Percentiles rank a stretch among this genome's conserved stretches.
These are phyloP conservation scores for Chenopodium formosanum DNA, from an alignment of 148 eudicot genomes.

Conservation along the genomic window DNA sequence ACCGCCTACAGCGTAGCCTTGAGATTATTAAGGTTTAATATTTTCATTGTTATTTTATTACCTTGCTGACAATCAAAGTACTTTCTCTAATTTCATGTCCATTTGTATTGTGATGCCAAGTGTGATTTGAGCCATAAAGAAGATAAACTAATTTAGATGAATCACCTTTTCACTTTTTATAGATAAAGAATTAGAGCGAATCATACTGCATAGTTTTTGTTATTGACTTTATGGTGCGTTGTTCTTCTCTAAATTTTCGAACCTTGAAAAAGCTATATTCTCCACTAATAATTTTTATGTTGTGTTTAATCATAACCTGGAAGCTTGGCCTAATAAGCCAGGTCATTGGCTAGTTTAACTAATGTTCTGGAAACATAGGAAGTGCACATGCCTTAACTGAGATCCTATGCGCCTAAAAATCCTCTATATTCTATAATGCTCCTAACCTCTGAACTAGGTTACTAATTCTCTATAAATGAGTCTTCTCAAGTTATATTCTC, in stretches of 20 bases:
- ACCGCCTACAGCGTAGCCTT: constrained; percentile 80
- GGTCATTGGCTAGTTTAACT: no score
- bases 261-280: not conserved
- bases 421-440: not conserved
- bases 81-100: not conserved
- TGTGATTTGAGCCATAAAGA: not conserved
- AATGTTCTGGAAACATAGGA: not conserved
- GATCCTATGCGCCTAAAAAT: not conserved
- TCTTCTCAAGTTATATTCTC: not conserved
- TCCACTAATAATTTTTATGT: not conserved
- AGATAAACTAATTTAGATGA: not conserved
- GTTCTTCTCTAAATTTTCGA: not conserved
- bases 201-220: not conserved
- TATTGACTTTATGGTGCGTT: not conserved
- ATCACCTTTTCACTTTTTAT: not conserved
- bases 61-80: constrained; percentile 2
- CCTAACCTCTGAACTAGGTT: not conserved
- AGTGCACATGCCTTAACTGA: not conserved
- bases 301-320: not conserved
- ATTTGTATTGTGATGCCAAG: not conserved
- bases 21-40: constrained; percentile 72
- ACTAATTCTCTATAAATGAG: not conserved
- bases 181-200: not conserved
- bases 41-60: constrained; percentile 2
- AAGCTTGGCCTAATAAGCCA: not conserved